These are phyloP conservation scores for Collybiopsis confluens DNA, from an alignment of 768 basidiomycete genomes.

Conservation along the genomic window DNA sequence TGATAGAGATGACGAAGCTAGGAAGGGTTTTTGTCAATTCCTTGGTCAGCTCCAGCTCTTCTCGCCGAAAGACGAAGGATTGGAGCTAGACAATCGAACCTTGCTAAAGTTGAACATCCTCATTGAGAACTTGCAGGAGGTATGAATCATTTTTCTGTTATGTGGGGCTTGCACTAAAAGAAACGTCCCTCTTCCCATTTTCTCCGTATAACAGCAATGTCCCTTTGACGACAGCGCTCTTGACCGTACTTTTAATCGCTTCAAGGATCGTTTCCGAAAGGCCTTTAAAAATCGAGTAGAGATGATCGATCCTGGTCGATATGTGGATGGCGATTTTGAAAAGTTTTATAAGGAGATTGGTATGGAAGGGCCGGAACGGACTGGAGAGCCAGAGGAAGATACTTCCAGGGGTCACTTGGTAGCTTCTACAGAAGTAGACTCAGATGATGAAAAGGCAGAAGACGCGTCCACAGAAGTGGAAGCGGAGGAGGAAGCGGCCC, in stretches of 20 bases:
- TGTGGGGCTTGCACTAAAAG: background rate
- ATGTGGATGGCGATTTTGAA: conserved; percentile 34
- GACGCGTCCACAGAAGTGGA: background rate
- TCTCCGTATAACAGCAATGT: conserved; percentile 40
- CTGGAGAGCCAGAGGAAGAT: conserved; percentile 14
- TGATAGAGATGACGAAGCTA: conserved; percentile 47
- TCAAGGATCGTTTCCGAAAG: conserved; percentile 42
- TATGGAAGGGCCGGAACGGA: conserved; percentile 25
- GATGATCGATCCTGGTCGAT: conserved; percentile 29
- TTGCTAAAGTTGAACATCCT: conserved; percentile 47
- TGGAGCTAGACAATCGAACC: conserved; percentile 26
- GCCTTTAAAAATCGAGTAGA: conserved; percentile 39
- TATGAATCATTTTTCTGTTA: conserved; percentile 21
- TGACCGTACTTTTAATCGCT: conserved; percentile 52
- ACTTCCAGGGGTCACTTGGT: conserved; percentile 25
- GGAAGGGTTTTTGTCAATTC: conserved; percentile 61
- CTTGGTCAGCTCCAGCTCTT: conserved; percentile 55
- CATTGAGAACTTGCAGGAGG: conserved; percentile 46
- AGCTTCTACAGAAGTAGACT: background rate
- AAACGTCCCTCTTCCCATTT: conserved; percentile 1
- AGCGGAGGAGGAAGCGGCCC: background rate
- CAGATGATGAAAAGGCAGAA: background rate
- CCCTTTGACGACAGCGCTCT: conserved; percentile 52
- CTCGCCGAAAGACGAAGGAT: conserved; percentile 17
- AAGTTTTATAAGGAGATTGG: conserved; percentile 40